phyloP scores from a whole-genome alignment of 2,329 filamentous ascomycete genomes.

The Scedosporium boydii region DNA sequence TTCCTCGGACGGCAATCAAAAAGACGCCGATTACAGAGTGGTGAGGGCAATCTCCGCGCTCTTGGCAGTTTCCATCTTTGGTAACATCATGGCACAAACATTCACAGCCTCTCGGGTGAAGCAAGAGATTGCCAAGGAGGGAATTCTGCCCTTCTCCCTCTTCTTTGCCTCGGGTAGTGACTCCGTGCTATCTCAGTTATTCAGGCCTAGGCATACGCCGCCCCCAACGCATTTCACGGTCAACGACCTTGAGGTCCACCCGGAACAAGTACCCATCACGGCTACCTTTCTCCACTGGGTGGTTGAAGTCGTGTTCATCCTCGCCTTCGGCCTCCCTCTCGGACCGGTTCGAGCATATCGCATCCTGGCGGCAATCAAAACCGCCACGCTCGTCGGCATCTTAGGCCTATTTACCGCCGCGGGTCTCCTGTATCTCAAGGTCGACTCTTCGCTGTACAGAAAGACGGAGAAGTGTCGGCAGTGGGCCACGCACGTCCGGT shows the following conservation, averaged over 20 bases:
- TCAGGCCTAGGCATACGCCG: neutral
- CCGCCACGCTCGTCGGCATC: neutral
- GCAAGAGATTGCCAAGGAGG: constrained; percentile 52
- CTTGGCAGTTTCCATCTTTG: constrained; percentile 42
- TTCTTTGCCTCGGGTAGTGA: constrained; percentile 28
- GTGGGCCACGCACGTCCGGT: neutral
- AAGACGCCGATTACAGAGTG: neutral
- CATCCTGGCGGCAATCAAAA: neutral
- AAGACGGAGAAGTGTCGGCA: neutral
- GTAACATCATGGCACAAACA: constrained; percentile 48
- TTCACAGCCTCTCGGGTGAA: constrained; percentile 48
- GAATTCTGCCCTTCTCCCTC: constrained; percentile 38
- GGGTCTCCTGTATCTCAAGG: constrained; percentile 3
- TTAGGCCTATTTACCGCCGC: neutral
- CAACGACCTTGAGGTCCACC: constrained; percentile 3
- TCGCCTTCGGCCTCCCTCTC: neutral
- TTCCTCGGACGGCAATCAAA: constrained; percentile 11
- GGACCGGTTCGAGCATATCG: neutral
- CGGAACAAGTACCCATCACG: constrained; percentile 9
- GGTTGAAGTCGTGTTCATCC: constrained; percentile 8
- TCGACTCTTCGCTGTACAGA: neutral
- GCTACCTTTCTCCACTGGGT: constrained; percentile 10
- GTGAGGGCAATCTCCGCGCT: constrained; percentile 32
- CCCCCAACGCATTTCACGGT: neutral
- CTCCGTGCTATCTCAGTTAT: neutral